Evolutionary conservation across 495 filamentous ascomycete species (phyloP).

Genomic region (Amphirosellinia nigrospora): DNA sequence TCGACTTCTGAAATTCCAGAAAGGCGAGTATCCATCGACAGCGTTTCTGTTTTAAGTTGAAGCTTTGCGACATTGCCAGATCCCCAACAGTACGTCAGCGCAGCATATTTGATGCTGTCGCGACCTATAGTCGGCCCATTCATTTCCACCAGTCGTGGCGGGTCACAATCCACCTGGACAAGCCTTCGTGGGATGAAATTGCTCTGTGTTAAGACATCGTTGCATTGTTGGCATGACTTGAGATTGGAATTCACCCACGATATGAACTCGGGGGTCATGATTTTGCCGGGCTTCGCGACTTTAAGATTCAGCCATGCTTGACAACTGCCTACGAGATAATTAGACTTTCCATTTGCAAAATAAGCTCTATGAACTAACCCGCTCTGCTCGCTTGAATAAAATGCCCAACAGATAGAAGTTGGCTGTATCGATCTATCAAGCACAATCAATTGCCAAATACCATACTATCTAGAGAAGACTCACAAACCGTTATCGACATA

Average conservation of each 20-base stretch:
- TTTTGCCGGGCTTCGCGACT: not conserved
- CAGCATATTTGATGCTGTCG: no score
- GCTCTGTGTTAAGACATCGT: not conserved
- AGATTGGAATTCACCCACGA: not conserved
- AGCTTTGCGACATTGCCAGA: no score
- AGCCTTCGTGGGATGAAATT: not conserved
- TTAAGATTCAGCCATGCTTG: not conserved
- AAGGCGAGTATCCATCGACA: no score
- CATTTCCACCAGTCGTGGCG: not conserved
- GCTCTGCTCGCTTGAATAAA: not conserved
- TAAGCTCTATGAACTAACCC: not conserved
- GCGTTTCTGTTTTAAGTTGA: no score
- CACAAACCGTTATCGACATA: no score
- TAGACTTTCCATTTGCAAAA: not conserved
- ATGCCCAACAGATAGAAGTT: not conserved
- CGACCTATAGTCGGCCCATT: not conserved
- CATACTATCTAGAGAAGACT: no score
- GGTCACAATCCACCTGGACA: not conserved
- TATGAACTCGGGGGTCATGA: not conserved
- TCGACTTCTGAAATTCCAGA: no score
- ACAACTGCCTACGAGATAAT: not conserved
- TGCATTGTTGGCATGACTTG: not conserved
- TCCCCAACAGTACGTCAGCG: not conserved
- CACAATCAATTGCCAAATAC: no score
- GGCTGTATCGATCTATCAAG: no score